A percentile compares a stretch with the other conserved stretches of the same genome.
Evolutionary conservation across 108 stramenopile genomes (phyloP).

Genomic region (Pseudonitzschia multiseries): DNA sequence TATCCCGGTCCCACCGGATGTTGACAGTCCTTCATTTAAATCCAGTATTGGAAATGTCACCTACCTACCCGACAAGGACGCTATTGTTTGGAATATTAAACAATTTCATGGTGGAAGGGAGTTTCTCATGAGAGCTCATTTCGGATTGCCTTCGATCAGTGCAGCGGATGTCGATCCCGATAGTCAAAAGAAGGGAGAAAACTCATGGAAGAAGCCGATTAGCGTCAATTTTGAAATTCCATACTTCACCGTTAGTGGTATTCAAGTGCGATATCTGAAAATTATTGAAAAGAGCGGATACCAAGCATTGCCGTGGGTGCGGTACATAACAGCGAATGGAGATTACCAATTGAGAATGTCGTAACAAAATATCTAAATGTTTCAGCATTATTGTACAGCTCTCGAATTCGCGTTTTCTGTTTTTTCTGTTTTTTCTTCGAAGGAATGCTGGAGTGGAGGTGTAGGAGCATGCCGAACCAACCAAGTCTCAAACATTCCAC

Average conservation of each 20-base stretch:
- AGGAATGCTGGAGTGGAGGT: too few relatives aligned
- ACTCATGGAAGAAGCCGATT: constrained; percentile 93
- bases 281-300: constrained; percentile 99
- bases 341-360: constrained; percentile 98
- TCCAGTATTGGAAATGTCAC: constrained; percentile 94
- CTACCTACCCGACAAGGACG: constrained; percentile 97
- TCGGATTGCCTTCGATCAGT: constrained; percentile 96
- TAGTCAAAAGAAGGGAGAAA: constrained; percentile 68
- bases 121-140: constrained; percentile 98
- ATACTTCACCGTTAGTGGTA: constrained; percentile 99
- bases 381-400: neutral
- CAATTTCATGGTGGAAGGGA: constrained; percentile 94
- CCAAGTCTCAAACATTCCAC: neutral
- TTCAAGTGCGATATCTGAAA: constrained; percentile 99
- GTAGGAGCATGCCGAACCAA: neutral
- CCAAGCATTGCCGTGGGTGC: constrained; percentile 99
- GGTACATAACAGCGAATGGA: constrained; percentile 99
- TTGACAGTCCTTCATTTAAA: constrained; percentile 98
- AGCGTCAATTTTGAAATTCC: constrained; percentile 99
- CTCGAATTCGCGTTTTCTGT: neutral
- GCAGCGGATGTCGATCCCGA: constrained; percentile 74
- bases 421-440: too few relatives aligned
- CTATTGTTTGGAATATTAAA: constrained; percentile 97
- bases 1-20: constrained; percentile 98
- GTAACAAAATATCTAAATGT: constrained; percentile 29